A percentile compares a stretch with the other conserved stretches of the same genome.
These are phyloP conservation scores for Saururus chinensis DNA, from an alignment of 164 flowering plant species.

Conservation along the genomic window DNA sequence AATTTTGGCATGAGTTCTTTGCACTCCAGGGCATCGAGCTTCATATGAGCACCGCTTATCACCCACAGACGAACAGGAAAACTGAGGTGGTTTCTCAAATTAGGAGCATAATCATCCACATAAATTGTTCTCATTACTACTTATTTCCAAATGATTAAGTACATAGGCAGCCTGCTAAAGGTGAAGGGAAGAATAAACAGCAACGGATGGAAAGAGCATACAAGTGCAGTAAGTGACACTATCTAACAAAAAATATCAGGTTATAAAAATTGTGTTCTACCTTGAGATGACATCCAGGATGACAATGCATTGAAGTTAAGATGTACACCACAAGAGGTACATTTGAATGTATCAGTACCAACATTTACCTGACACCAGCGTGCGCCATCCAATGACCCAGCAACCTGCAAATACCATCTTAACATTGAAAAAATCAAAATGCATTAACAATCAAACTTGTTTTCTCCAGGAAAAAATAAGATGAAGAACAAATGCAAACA, in stretches of 20 bases:
- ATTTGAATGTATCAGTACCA: slow-evolving; percentile 60
- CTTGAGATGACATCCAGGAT: slow-evolving; percentile 49
- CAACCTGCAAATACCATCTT: slow-evolving; percentile 35
- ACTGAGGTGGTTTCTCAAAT: too few relatives aligned
- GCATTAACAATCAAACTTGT: not conserved
- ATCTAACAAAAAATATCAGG: not conserved
- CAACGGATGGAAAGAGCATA: not conserved
- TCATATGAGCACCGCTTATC: too few relatives aligned
- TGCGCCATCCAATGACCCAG: slow-evolving; percentile 87
- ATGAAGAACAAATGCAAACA: not conserved
- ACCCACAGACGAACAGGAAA: too few relatives aligned
- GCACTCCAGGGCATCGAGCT: too few relatives aligned
- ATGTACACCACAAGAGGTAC: slow-evolving; percentile 75
- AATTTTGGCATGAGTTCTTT: too few relatives aligned
- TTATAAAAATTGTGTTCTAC: slow-evolving; percentile 23
- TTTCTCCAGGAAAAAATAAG: too few relatives aligned
- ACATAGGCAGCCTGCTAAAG: not conserved
- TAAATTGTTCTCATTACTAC: too few relatives aligned
- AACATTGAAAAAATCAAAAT: not conserved
- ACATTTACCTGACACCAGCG: slow-evolving; percentile 88
- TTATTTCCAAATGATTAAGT: not conserved
- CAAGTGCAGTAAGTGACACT: not conserved
- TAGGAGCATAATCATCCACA: too few relatives aligned
- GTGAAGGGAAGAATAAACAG: not conserved
- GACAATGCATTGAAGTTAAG: slow-evolving; percentile 35